Evolutionary conservation across 2,329 filamentous ascomycete genomes (phyloP).

Genomic region (Cylindrodendrum hubeiense): DNA sequence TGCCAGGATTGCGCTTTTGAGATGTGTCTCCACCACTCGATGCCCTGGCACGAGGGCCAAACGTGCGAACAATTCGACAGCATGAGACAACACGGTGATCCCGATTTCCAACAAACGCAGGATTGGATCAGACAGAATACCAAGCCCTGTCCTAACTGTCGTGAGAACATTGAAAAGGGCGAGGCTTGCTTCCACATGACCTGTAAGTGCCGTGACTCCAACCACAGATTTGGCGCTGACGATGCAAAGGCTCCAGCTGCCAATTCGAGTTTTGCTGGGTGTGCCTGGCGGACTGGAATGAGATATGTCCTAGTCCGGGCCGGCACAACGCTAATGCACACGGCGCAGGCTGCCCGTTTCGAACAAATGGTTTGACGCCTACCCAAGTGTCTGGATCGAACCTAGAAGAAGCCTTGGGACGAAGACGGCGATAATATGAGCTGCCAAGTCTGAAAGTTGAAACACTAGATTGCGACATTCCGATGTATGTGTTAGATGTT

Average conservation of each 20-base stretch:
- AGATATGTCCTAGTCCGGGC: constrained; percentile 3
- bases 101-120: constrained; percentile 8
- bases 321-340: constrained; percentile 20
- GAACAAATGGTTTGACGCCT: constrained; percentile 15
- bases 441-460: no score
- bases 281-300: constrained; percentile 24
- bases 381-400: constrained; percentile 13
- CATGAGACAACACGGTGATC: constrained; percentile 4
- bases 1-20: constrained; percentile 23
- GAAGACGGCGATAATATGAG: background rate
- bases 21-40: constrained; percentile 22
- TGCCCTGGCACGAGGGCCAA: constrained; percentile 20
- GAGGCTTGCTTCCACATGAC: constrained; percentile 27
- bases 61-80: constrained; percentile 9
- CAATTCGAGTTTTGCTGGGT: constrained; percentile 28
- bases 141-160: constrained; percentile 20
- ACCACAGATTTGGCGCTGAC: background rate
- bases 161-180: constrained; percentile 19
- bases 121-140: constrained; percentile 13
- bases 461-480: no score
- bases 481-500: no score
- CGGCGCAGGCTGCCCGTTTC: constrained; percentile 16
- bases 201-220: background rate
- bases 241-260: constrained; percentile 10
- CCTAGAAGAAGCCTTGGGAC: background rate